phyloP scores from a whole-genome alignment of 768 basidiomycete genomes.

The Naganishia kalamii region DNA sequence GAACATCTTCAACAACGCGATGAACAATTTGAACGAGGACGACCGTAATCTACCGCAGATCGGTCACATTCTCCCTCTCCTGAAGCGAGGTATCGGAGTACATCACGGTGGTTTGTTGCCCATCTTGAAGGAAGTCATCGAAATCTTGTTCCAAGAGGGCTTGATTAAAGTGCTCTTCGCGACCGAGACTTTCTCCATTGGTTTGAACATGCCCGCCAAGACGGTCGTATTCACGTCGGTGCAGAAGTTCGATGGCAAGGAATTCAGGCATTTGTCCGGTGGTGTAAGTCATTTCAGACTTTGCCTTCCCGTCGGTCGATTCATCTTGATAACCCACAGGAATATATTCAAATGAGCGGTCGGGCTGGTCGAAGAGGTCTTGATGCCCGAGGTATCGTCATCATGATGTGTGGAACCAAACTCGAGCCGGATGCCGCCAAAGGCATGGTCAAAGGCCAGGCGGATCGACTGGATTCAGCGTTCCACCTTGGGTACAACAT shows the following conservation, averaged over 20 bases:
- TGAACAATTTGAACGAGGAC: conserved; percentile 80
- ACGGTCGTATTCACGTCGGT: conserved; percentile 95
- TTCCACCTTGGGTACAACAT: conserved; percentile 99
- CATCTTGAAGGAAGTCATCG: conserved; percentile 93
- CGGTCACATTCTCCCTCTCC: conserved; percentile 74
- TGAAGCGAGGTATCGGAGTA: conserved; percentile 89
- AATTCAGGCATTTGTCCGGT: conserved; percentile 79
- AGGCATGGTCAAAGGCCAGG: conserved; percentile 95
- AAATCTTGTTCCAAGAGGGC: conserved; percentile 90
- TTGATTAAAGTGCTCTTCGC: conserved; percentile 95
- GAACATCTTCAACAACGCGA: conserved; percentile 83
- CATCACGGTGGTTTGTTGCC: conserved; percentile 96
- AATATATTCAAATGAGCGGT: conserved; percentile 99
- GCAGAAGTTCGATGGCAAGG: conserved; percentile 91
- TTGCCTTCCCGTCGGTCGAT: neutral
- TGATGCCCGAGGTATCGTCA: conserved; percentile 97
- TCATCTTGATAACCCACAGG: conserved; percentile 50
- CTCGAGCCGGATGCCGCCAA: conserved; percentile 86
- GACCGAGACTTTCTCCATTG: conserved; percentile 67
- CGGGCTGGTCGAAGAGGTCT: conserved; percentile 93
- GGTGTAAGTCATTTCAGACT: conserved; percentile 33
- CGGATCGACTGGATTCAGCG: conserved; percentile 91
- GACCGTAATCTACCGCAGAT: conserved; percentile 85
- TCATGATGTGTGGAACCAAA: conserved; percentile 99
- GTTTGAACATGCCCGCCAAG: conserved; percentile 97